These are phyloP conservation scores for Tuber borchii DNA, from an alignment of 495 filamentous ascomycete species.

Conservation along the genomic window DNA sequence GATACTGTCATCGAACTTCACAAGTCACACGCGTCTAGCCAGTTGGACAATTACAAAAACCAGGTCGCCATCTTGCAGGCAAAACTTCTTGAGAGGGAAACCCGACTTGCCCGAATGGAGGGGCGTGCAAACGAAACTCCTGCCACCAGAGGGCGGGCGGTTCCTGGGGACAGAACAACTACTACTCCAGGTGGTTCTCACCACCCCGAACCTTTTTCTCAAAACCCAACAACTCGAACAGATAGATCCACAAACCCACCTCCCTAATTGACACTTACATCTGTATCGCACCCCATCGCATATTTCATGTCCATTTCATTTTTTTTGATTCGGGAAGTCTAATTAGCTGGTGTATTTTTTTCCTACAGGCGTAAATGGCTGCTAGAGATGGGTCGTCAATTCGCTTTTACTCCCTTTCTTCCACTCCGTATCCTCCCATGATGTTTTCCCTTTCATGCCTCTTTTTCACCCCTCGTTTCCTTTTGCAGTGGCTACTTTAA, in stretches of 20 bases:
- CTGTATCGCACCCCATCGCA: not conserved
- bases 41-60: conserved; percentile 44
- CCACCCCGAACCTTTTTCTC: not conserved
- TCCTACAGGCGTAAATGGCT: not conserved
- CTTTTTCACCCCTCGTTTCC: not conserved
- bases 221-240: not conserved
- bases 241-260: not conserved
- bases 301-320: not conserved
- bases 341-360: not conserved
- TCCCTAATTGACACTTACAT: not conserved
- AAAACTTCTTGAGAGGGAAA: conserved; percentile 52
- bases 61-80: conserved; percentile 37
- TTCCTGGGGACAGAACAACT: not conserved
- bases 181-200: not conserved
- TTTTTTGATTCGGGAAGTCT: not conserved
- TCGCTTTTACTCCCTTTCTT: not conserved
- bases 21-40: conserved; percentile 47
- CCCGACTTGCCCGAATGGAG: conserved; percentile 55
- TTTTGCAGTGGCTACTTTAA: not conserved
- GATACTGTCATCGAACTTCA: conserved; percentile 51
- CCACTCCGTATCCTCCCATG: not conserved
- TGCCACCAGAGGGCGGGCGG: not conserved
- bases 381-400: conserved; percentile 1
- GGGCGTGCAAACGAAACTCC: conserved; percentile 11
- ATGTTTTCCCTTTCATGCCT: not conserved